A percentile compares a stretch with the other conserved stretches of the same genome.
phyloP scores from a whole-genome alignment of 352 stramenopile species.

The Phytophthora cryptogea region DNA sequence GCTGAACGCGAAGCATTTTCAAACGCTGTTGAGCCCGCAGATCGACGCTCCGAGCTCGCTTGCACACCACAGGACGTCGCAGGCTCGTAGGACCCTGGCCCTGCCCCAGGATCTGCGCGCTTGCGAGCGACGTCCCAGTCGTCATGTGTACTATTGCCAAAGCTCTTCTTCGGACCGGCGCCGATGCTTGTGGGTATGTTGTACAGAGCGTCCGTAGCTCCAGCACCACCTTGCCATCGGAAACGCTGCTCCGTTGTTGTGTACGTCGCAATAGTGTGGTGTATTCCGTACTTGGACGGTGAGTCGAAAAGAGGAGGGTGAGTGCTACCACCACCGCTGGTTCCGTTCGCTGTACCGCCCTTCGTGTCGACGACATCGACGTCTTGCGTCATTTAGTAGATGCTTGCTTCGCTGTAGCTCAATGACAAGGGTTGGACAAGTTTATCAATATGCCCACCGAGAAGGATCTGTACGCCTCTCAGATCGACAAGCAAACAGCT shows the following conservation, averaged over 20 bases:
- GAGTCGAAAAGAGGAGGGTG: slow-evolving; percentile 70
- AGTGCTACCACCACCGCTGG: slow-evolving; percentile 24
- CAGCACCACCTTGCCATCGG: slow-evolving; percentile 64
- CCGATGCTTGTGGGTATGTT: slow-evolving; percentile 68
- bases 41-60: slow-evolving; percentile 54
- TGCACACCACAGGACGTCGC: slow-evolving; percentile 64
- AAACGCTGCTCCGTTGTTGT: slow-evolving; percentile 73
- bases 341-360: slow-evolving; percentile 27
- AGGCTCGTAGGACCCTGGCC: slow-evolving; percentile 72
- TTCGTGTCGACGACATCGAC: slow-evolving; percentile 11
- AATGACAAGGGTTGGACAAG: slow-evolving; percentile 8
- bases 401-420: neutral
- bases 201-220: slow-evolving; percentile 71
- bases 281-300: slow-evolving; percentile 72
- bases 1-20: slow-evolving; percentile 61
- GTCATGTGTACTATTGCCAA: slow-evolving; percentile 76
- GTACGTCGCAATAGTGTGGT: slow-evolving; percentile 71
- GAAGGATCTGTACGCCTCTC: neutral
- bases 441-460: slow-evolving; percentile 17
- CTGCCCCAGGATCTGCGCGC: slow-evolving; percentile 57
- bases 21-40: slow-evolving; percentile 57
- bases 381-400: slow-evolving; percentile 23
- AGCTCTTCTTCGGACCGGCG: slow-evolving; percentile 64
- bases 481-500: neutral
- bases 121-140: slow-evolving; percentile 80